Evolutionary conservation across 176 grass and related monocot species (phyloP).

Genomic region (Poa annua): DNA sequence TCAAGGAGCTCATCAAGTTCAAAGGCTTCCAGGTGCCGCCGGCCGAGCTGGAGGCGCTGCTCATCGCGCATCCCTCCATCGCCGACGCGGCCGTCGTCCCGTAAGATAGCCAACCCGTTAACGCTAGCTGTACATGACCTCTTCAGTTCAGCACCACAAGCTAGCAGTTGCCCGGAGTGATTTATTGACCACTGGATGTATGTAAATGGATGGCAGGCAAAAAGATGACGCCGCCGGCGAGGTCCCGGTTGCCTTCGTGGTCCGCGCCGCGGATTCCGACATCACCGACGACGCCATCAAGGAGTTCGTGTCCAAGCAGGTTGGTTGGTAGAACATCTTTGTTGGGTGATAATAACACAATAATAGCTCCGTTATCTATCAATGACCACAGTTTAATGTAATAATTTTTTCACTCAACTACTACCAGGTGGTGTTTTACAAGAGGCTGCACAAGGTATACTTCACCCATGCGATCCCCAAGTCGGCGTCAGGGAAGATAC

Average conservation of each 20-base stretch:
- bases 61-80: constrained; percentile 72
- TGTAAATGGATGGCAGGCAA: constrained; percentile 57
- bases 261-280: constrained; percentile 57
- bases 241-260: constrained; percentile 90
- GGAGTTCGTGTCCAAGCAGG: constrained; percentile 87
- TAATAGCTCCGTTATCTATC: too few relatives aligned
- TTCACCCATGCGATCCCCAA: constrained; percentile 87
- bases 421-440: constrained; percentile 88
- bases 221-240: constrained; percentile 77
- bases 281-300: constrained; percentile 77
- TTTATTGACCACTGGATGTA: too few relatives aligned
- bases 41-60: constrained; percentile 90
- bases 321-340: too few relatives aligned
- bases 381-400: not conserved
- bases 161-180: not conserved
- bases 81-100: constrained; percentile 85
- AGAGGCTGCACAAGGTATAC: constrained; percentile 87
- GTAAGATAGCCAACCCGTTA: constrained; percentile 46
- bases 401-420: not conserved
- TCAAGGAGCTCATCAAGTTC: constrained; percentile 99
- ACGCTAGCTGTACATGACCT: not conserved
- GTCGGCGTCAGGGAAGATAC: constrained; percentile 84
- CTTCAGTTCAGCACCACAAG: too few relatives aligned
- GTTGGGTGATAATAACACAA: too few relatives aligned
- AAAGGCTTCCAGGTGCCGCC: constrained; percentile 97